These are phyloP conservation scores for Pseudonitzschia pungens DNA, from an alignment of 108 stramenopile genomes.

Conservation along the genomic window DNA sequence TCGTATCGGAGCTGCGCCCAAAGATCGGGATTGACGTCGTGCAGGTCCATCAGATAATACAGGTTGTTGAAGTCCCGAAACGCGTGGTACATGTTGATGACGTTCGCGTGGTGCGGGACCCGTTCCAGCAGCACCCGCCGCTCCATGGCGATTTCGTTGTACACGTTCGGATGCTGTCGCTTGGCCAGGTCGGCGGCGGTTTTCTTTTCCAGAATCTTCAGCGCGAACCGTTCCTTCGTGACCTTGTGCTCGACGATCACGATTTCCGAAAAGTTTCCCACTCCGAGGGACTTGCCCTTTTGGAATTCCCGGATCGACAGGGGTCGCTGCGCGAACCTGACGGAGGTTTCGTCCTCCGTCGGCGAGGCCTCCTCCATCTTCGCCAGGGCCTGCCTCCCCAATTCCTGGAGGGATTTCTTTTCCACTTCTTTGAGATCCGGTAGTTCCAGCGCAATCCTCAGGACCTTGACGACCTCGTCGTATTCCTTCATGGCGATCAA, in stretches of 20 bases:
- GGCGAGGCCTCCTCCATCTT: constrained; percentile 9
- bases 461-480: constrained; percentile 36
- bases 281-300: constrained; percentile 59
- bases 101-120: constrained; percentile 50
- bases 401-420: constrained; percentile 52
- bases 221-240: constrained; percentile 89
- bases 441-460: constrained; percentile 21
- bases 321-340: constrained; percentile 51
- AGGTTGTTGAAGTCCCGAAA: constrained; percentile 86
- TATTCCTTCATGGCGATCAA: constrained; percentile 55
- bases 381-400: constrained; percentile 26
- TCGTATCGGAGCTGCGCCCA: constrained; percentile 78
- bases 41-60: constrained; percentile 90
- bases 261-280: constrained; percentile 91
- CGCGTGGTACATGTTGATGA: constrained; percentile 84
- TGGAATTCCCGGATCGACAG: constrained; percentile 78
- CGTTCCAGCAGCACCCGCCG: constrained; percentile 77
- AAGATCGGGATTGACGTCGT: constrained; percentile 77
- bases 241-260: constrained; percentile 71
- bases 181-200: constrained; percentile 82
- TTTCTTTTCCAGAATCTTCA: constrained; percentile 95
- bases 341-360: constrained; percentile 43
- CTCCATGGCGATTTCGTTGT: constrained; percentile 98
- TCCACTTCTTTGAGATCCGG: constrained; percentile 25
- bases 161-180: constrained; percentile 91